A percentile compares a stretch with the other conserved stretches of the same genome.
Evolutionary conservation across 208 protist genomes (phyloP).

Genomic region (Crithidia acanthocephali): DNA sequence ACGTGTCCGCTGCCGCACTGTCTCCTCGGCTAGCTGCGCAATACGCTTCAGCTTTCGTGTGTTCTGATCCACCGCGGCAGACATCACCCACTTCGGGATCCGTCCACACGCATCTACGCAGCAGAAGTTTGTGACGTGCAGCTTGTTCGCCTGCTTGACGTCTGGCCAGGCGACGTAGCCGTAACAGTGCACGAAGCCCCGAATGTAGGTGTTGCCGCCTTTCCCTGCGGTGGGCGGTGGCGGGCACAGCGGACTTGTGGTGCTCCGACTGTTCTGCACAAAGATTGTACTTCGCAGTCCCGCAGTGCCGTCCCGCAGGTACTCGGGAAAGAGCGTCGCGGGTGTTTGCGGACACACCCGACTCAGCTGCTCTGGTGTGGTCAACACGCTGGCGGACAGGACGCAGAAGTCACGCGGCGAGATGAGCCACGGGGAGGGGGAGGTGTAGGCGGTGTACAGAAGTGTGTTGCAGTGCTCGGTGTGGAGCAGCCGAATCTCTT

Average conservation of each 20-base stretch:
- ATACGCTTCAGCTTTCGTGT: slow-evolving; percentile 39
- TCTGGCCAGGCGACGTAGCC: slow-evolving; percentile 39
- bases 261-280: slow-evolving; percentile 38
- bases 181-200: slow-evolving; percentile 45
- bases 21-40: slow-evolving; percentile 7
- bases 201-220: slow-evolving; percentile 17
- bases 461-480: slow-evolving; percentile 15
- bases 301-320: background rate
- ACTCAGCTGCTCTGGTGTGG: slow-evolving; percentile 10
- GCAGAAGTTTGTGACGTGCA: slow-evolving; percentile 42
- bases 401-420: slow-evolving; percentile 56
- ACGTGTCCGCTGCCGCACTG: background rate
- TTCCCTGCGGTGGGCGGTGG: background rate
- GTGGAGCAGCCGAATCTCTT: slow-evolving; percentile 30
- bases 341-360: slow-evolving; percentile 1
- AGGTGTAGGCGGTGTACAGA: slow-evolving; percentile 51
- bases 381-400: slow-evolving; percentile 17
- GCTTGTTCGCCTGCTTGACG: background rate
- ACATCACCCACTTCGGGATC: slow-evolving; percentile 52
- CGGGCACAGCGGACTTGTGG: slow-evolving; percentile 1
- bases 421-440: slow-evolving; percentile 36
- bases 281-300: slow-evolving; percentile 3
- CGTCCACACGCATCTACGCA: slow-evolving; percentile 53
- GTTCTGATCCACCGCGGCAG: slow-evolving; percentile 35
- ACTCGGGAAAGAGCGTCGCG: background rate